phyloP scores from a whole-genome alignment of 164 flowering plant genomes.

The Sedum album region DNA sequence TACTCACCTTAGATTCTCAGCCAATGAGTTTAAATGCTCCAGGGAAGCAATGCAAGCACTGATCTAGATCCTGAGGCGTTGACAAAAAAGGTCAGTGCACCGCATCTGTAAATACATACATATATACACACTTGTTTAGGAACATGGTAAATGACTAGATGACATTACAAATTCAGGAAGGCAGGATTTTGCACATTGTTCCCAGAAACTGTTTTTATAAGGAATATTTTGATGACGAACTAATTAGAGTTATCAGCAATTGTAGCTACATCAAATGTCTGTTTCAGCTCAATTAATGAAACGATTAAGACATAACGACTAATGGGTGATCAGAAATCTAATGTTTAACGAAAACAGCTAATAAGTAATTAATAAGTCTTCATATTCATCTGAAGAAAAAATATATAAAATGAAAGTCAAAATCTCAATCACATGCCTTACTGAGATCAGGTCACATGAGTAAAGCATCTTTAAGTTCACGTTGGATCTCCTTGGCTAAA shows the following conservation, averaged over 20 bases:
- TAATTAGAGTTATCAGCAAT: neutral
- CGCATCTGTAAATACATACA: neutral
- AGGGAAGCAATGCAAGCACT: neutral
- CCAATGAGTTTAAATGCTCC: neutral
- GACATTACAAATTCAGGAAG: neutral
- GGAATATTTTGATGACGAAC: neutral
- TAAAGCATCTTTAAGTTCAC: neutral
- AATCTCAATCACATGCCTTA: neutral
- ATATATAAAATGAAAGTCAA: neutral
- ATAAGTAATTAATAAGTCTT: neutral
- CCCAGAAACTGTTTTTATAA: neutral
- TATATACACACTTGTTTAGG: neutral
- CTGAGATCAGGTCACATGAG: neutral
- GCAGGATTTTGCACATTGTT: neutral
- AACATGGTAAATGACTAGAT: neutral
- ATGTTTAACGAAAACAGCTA: neutral
- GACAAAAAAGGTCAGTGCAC: neutral
- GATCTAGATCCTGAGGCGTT: neutral
- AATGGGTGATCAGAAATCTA: neutral
- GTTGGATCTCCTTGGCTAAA: neutral
- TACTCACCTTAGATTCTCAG: neutral
- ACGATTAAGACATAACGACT: neutral
- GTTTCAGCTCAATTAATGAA: neutral
- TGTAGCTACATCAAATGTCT: neutral
- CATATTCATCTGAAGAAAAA: neutral